Evolutionary conservation across 2,329 filamentous ascomycete species (phyloP), one percentile per base, ranked within the genome.

Genomic region (Nectriaceae sp.): DNA sequence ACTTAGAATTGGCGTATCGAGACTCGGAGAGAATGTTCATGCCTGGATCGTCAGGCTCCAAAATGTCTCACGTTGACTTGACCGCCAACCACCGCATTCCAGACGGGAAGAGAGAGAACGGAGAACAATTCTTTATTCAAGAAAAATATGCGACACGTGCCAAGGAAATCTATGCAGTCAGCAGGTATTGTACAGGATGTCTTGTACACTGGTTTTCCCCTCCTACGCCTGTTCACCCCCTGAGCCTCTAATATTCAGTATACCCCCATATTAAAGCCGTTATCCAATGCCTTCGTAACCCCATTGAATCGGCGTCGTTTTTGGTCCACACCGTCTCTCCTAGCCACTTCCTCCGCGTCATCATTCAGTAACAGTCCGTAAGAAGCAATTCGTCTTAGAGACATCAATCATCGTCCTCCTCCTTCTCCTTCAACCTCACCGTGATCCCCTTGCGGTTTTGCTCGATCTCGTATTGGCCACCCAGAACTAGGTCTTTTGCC

Each of bases 401-500:
- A n/a, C n/a, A 11, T n/a, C 16, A 15, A 38, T 58, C 52, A n/a
- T 62, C 60, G 41, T 68, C 61, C 16, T 75, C 70, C 21, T 74
- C 70, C 3, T 71, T 68, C 54, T 73, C 69, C 53, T 73, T 70
- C 53, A 78, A 59, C 58, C 70, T 71, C 18, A 80, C 67, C 3
- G 69, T 69, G 4, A 75, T 63, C 21, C 69, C 68, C 52, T 68
- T 70, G 24, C 66, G 65, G 26, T 67, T 68, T 47, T 66, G 68
- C 41, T 70, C 64, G 52, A 93, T 79, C 53, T 83, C 79, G 65
- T 96, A 97, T 67, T 87, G 87, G 2, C 91, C 91, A 11, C 89
- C 85, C 24, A 92, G 75, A 63, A 94, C 93, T 33, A 97, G 76
- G 68, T 97, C 94, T 74, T 99, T 99, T 56, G 96, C 89, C 1